Base-by-base conservation (phyloP, 208 protist genomes). In the Crithidia bombi region DNA sequence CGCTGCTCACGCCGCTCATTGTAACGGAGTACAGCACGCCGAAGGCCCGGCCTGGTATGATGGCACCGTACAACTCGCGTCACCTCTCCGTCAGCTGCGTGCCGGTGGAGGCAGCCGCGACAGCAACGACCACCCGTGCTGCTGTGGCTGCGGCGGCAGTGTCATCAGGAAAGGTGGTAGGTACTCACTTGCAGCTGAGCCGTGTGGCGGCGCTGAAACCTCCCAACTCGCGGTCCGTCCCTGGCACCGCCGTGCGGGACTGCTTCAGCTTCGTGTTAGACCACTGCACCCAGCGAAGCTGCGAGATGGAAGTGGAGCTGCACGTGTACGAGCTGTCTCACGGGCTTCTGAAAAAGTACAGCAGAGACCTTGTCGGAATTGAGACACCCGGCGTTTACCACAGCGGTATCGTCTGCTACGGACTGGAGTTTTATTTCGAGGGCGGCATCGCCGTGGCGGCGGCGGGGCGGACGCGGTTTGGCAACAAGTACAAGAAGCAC, bases 361-460 rank as follows among this genome's bases (percentile, higher is more conserved):
- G 91, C 41, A 39, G 69, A 26, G 39, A 75, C 1, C 26, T 98
- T 0, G 44, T 91, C 5, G 94, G 93, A 2, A 69, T 87, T 12
- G 51, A 91, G 21, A 85, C 96, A 0, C 75, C 91, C 14, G 96
- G 89, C 17, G 75, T 98, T 23, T 98, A 89, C 68, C 97, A 98
- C 83, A 96, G 93, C 28, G 80, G 72, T 15, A 75, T 98, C 10
- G 92, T 98, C 5, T 92, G 90, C n/a, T 98, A 94, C 74, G 94
- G 88, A 3, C 71, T 83, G 32, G 96, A 98, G 65, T 97, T 96
- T 46, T 98, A 94, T 65, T 98, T 97, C 70, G 97, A 96, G 64
- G 97, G 97, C 50, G 94, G 92, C 51, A 90, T 98, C 28, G 79
- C 69, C 28, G 51, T 86, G 26, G 51, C 72, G 11, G 43, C 50